Evolutionary conservation across 441 rosid species (phyloP), one percentile per base, ranked within the genome.

Genomic region (Brassica balearica): DNA sequence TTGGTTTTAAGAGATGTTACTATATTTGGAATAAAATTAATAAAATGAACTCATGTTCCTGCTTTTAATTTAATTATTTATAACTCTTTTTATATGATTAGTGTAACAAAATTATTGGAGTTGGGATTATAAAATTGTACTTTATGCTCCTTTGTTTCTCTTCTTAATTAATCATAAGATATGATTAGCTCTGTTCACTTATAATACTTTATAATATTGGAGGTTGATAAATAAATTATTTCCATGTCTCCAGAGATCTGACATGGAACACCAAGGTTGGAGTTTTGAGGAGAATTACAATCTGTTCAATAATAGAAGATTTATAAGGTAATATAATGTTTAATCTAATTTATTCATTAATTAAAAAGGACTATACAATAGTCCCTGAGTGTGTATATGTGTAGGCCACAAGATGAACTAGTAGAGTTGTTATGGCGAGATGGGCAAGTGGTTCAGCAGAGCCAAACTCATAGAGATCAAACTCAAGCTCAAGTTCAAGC

Each of bases 181-280:
- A 71, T 71, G 62, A 65, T 58, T 71, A 65, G 72, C 7, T 56
- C 12, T 34, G 72, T 65, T 43, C 64, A 41, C 61, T 77, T 66
- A 12, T 25, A 48, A 12, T 43, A 67, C 23, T 10, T 25, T n/a
- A 55, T 20, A 74, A 34, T 65, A 63, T 34, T 25, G 23, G 65
- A 43, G 38, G 17, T 63, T n/a, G 41, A 22, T 53, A 14, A 51
- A 8, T 36, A 43, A 34, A 41, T 23, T 55, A 0, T 14, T 55
- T 55, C 65, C 9, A 65, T 80, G 72, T 70, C 65, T 80, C 71
- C 75, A 80, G 34, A 76, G 73, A 73, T 73, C 82, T 82, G 82
- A 83, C 82, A 91, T 91, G 95, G 88, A 88, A 77, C 87, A 86
- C 27, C 86, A 85, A 72, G 87, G 81, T 68, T 89, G 93, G 95